Base-by-base conservation (phyloP, 805 yeast genomes). In the Yamadazyma sp. region DNA sequence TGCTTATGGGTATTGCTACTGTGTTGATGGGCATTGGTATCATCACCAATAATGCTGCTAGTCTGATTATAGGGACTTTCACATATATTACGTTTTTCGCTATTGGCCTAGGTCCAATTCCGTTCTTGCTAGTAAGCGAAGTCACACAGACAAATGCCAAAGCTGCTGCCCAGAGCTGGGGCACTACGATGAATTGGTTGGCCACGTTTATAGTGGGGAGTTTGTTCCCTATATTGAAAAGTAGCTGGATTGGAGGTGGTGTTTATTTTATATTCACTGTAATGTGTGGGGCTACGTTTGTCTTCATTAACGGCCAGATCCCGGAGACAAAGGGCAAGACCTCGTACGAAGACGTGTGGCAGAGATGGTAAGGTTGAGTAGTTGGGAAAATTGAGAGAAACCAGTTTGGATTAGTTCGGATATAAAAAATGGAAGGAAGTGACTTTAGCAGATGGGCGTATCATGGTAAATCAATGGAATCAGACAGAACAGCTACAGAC, bases 51-150 rank as follows among this genome's bases (percentile, higher is more conserved):
- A 62, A 63, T 34, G 67, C 84, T 0, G 21, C 61, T 0, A 43
- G 82, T 10, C 72, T 90, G 1, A 79, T 84, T 1, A 34, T 73
- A 1, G 80, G 89, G 8, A 82, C 89, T 0, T 75, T 87, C 37
- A 54, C 73, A 1, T 90, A 88, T 55, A 89, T 91, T 33, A 79
- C 84, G 1, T 76, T 88, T 18, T 93, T 91, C 67, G 98, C 97
- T 0, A 65, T 84, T 22, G 99, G 99, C 0, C 59, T 89, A 44
- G 99, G 99, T 0, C 99, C 99, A 5, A 89, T 93, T 38, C 99
- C 99, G 28, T 91, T 93, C 63, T 64, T 91, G 48, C 62, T 90
- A 36, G 82, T 91, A 8, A 78, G 95, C 5, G 98, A 93, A 56
- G 80, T 91, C n/a, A 83, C 95, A 0, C 95, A 89, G 43, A 64